phyloP scores from a whole-genome alignment of 768 basidiomycete species.

The Suillus luteus region DNA sequence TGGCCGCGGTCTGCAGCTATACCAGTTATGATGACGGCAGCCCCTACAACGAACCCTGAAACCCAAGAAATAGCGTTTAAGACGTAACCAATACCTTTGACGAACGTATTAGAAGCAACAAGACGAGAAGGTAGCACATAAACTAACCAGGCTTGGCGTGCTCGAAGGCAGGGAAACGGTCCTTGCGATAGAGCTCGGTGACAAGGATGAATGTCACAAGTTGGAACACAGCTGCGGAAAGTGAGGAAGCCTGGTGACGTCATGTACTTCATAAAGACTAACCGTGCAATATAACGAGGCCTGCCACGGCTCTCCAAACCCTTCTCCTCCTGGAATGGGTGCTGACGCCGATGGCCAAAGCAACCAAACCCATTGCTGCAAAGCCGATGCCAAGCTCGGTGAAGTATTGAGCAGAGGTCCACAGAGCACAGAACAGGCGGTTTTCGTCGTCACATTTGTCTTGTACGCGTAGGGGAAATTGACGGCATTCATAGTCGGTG shows the following conservation, averaged over 20 bases:
- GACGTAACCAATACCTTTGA: constrained; percentile 60
- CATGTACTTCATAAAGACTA: background rate
- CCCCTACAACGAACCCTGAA: constrained; percentile 49
- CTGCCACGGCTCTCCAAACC: constrained; percentile 75
- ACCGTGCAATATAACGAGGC: constrained; percentile 65
- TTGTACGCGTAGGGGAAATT: constrained; percentile 58
- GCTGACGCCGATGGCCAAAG: constrained; percentile 68
- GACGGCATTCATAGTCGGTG: constrained; percentile 60
- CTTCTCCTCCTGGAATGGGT: constrained; percentile 73
- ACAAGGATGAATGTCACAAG: constrained; percentile 64
- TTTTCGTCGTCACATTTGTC: constrained; percentile 56
- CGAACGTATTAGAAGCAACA: constrained; percentile 8
- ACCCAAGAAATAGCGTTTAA: constrained; percentile 66
- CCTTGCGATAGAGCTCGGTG: constrained; percentile 55
- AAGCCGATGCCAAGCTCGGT: constrained; percentile 68
- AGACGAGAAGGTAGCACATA: background rate
- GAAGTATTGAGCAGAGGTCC: constrained; percentile 71
- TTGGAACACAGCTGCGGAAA: constrained; percentile 53
- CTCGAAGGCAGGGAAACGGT: constrained; percentile 51
- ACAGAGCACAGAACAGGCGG: constrained; percentile 59
- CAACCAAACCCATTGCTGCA: constrained; percentile 54
- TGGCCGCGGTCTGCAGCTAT: constrained; percentile 49
- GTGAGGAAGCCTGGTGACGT: constrained; percentile 1
- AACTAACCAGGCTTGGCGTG: constrained; percentile 60
- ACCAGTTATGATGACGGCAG: constrained; percentile 63